phyloP scores from a whole-genome alignment of 805 yeast species.

The Naumovozyma baii region DNA sequence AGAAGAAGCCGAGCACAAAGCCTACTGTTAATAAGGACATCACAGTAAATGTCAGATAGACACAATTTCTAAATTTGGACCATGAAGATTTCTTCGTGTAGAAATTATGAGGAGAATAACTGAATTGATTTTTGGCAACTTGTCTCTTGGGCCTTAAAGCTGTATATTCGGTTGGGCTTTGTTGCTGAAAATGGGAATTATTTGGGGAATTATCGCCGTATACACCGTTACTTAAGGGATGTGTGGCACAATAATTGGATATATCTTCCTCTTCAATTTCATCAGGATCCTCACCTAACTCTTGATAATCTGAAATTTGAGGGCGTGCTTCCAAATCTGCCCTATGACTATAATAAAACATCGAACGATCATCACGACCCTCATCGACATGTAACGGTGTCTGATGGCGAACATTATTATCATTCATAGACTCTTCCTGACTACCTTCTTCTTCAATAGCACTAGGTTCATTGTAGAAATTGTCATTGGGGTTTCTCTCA shows the following conservation, averaged over 20 bases:
- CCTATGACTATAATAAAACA: slow-evolving; percentile 28
- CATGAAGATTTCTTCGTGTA: slow-evolving; percentile 27
- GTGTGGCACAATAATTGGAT: slow-evolving; percentile 1
- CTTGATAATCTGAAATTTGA: slow-evolving; percentile 26
- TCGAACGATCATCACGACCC: slow-evolving; percentile 24
- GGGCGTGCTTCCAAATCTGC: slow-evolving; percentile 26
- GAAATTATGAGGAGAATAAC: slow-evolving; percentile 44
- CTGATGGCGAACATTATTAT: no score
- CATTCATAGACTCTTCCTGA: slow-evolving; percentile 1
- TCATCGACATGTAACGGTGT: no score
- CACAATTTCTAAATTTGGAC: slow-evolving; percentile 28
- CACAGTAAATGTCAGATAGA: slow-evolving; percentile 30
- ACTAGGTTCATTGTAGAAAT: slow-evolving; percentile 6
- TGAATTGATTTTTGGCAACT: slow-evolving; percentile 11
- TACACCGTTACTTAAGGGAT: not conserved
- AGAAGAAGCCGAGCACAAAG: slow-evolving; percentile 69
- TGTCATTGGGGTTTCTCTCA: not conserved
- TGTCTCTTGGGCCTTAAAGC: slow-evolving; percentile 14
- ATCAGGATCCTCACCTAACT: slow-evolving; percentile 17
- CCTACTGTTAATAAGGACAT: slow-evolving; percentile 56
- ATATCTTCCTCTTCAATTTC: slow-evolving; percentile 7
- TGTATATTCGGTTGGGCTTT: slow-evolving; percentile 15
- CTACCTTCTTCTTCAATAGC: slow-evolving; percentile 16
- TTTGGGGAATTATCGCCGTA: not conserved
- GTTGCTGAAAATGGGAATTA: slow-evolving; percentile 3